These are phyloP conservation scores for Pythium pectinolyticum DNA, from an alignment of 352 stramenopile species.

Conservation along the genomic window DNA sequence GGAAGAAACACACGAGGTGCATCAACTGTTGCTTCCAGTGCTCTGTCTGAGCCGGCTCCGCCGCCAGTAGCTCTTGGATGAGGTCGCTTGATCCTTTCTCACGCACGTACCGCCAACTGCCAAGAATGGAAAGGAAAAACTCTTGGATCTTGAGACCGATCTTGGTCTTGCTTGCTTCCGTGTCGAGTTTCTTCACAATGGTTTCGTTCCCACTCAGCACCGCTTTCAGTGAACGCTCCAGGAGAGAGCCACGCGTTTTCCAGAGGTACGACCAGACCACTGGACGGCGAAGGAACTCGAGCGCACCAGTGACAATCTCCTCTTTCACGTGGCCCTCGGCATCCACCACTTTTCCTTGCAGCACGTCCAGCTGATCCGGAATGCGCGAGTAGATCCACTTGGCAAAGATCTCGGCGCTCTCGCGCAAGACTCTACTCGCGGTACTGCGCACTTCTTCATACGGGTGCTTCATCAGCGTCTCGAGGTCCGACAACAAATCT, in stretches of 20 bases:
- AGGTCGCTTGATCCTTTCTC: constrained; percentile 20
- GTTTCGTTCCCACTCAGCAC: constrained; percentile 49
- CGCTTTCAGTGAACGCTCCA: constrained; percentile 42
- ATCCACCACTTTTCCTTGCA: constrained; percentile 40
- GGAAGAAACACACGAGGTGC: constrained; percentile 68
- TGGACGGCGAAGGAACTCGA: constrained; percentile 43
- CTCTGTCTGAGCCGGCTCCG: constrained; percentile 39
- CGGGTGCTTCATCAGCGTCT: constrained; percentile 50
- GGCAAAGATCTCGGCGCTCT: constrained; percentile 49
- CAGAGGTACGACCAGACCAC: constrained; percentile 47
- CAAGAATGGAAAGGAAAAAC: constrained; percentile 55
- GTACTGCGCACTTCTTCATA: constrained; percentile 53
- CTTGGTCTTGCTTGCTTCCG: constrained; percentile 57
- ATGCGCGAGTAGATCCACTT: constrained; percentile 57
- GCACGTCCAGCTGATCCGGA: constrained; percentile 38
- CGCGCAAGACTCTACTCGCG: constrained; percentile 48
- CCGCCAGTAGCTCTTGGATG: constrained; percentile 36
- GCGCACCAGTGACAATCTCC: constrained; percentile 36
- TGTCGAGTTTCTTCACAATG: constrained; percentile 53
- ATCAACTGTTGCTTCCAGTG: constrained; percentile 84
- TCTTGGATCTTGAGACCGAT: constrained; percentile 51
- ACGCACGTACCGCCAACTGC: constrained; percentile 53
- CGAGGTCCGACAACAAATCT: constrained; percentile 44
- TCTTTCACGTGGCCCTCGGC: constrained; percentile 36
- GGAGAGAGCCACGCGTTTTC: constrained; percentile 39